These are phyloP conservation scores for Prunella vulgaris DNA, from an alignment of 257 asterid genomes.

Conservation along the genomic window DNA sequence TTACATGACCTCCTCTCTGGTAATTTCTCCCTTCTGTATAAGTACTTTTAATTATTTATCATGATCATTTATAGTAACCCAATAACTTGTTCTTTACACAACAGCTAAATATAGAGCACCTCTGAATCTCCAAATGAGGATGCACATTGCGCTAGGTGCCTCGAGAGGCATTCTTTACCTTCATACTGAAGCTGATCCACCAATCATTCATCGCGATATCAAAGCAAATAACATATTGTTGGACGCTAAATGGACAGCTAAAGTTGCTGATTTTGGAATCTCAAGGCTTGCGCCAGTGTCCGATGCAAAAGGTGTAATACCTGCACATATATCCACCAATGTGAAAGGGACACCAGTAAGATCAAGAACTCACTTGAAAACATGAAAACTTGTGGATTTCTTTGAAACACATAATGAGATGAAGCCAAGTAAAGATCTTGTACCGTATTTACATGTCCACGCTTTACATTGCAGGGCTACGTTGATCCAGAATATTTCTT, in stretches of 20 bases:
- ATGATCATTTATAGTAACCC: not conserved
- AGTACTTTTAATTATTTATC: not conserved
- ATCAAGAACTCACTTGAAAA: not conserved
- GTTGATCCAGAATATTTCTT: slow-evolving; percentile 87
- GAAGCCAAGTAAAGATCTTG: not conserved
- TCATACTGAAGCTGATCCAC: slow-evolving; percentile 88
- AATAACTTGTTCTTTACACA: not conserved
- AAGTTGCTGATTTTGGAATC: slow-evolving; percentile 91
- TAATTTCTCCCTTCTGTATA: slow-evolving; percentile 3
- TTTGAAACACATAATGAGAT: not conserved
- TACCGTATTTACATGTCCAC: not conserved
- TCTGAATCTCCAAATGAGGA: slow-evolving; percentile 54
- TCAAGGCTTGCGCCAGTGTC: slow-evolving; percentile 81
- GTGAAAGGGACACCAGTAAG: slow-evolving; percentile 95
- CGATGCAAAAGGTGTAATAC: slow-evolving; percentile 45
- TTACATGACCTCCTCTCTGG: slow-evolving; percentile 80
- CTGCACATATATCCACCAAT: slow-evolving; percentile 61
- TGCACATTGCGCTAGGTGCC: slow-evolving; percentile 67
- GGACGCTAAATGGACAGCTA: slow-evolving; percentile 70
- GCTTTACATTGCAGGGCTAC: slow-evolving; percentile 53
- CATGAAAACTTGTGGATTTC: not conserved
- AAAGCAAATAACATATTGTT: slow-evolving; percentile 82
- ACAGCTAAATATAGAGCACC: slow-evolving; percentile 49
- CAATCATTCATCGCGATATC: slow-evolving; percentile 82
- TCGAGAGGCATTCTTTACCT: slow-evolving; percentile 89